Percentiles rank a stretch among this genome's conserved stretches.
Conservation (phyloP, 2,329 filamentous ascomycete species). For the Paecilomyces fulvus region DNA sequence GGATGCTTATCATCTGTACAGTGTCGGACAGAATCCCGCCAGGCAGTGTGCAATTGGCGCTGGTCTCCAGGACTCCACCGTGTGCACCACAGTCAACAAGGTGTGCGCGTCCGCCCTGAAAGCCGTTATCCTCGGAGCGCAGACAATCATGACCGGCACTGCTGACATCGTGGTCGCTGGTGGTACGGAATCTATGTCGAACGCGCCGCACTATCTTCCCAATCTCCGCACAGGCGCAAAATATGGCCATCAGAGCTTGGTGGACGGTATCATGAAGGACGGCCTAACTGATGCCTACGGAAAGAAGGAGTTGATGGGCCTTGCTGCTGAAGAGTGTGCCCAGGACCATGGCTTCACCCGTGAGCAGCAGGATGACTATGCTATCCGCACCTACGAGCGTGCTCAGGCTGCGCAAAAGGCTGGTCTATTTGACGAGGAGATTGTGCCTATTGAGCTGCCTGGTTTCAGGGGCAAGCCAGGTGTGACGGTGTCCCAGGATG, state of each 20-base stretch:
- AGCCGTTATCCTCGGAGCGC: conserved; percentile 85
- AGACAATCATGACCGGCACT: conserved; percentile 96
- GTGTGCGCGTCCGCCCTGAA: conserved; percentile 95
- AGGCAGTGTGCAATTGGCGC: conserved; percentile 87
- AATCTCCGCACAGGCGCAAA: conserved; percentile 80
- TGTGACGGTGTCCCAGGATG: conserved; percentile 72
- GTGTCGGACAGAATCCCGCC: conserved; percentile 91
- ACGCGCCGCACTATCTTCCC: conserved; percentile 90
- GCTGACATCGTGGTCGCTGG: conserved; percentile 88
- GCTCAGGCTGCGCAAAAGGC: conserved; percentile 76
- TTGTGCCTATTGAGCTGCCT: conserved; percentile 78
- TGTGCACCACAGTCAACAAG: conserved; percentile 96
- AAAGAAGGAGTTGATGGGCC: conserved; percentile 93
- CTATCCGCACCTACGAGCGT: conserved; percentile 89
- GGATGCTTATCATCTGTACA: conserved; percentile 31
- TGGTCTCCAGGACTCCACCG: conserved; percentile 68
- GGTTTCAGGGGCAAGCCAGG: conserved; percentile 85
- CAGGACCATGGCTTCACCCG: conserved; percentile 71
- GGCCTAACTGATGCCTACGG: conserved; percentile 86
- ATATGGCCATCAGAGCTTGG: conserved; percentile 81
- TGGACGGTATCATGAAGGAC: conserved; percentile 90
- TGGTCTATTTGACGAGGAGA: conserved; percentile 76
- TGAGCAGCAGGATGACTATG: conserved; percentile 88
- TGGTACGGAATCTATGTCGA: conserved; percentile 97
- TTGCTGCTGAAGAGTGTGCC: conserved; percentile 87